Percentiles rank a stretch among this genome's conserved stretches.
Evolutionary conservation across 164 flowering plant species (phyloP).

Genomic region (Dillenia suffruticosa): DNA sequence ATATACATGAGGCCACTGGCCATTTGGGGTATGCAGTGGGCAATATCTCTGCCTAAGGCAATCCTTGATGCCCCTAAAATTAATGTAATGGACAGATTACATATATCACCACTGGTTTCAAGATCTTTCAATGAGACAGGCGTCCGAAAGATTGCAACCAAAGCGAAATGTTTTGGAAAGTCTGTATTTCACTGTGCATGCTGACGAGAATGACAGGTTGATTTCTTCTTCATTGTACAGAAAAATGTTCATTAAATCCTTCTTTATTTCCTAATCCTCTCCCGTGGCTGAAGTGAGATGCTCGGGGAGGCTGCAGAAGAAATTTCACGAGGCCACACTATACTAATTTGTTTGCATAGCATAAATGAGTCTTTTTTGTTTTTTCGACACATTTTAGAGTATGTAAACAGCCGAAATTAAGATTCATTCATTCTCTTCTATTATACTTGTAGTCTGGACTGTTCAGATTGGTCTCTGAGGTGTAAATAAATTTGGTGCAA

Average conservation of each 20-base stretch:
- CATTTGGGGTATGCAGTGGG: slow-evolving; percentile 96
- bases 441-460: no score
- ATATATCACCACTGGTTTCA: slow-evolving; percentile 21
- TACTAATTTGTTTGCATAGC: no score
- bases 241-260: slow-evolving; percentile 1
- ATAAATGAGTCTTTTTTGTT: no score
- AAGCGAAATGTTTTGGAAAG: slow-evolving; percentile 52
- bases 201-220: slow-evolving; percentile 13
- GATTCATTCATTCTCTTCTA: no score
- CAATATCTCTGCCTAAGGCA: slow-evolving; percentile 64
- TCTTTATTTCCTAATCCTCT: background rate
- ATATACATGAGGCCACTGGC: slow-evolving; percentile 90
- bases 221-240: slow-evolving; percentile 4
- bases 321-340: background rate
- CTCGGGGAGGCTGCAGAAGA: slow-evolving; percentile 1
- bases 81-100: slow-evolving; percentile 67
- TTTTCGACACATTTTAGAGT: no score
- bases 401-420: no score
- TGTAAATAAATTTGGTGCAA: no score
- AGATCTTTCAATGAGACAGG: slow-evolving; percentile 26
- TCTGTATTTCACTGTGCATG: slow-evolving; percentile 62
- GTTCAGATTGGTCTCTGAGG: no score
- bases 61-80: slow-evolving; percentile 66
- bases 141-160: slow-evolving; percentile 36
- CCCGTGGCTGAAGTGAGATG: background rate